Percentiles rank a stretch among this genome's conserved stretches.
These are phyloP conservation scores for Carex parvula DNA, from an alignment of 176 grass and related monocot genomes.

Conservation along the genomic window DNA sequence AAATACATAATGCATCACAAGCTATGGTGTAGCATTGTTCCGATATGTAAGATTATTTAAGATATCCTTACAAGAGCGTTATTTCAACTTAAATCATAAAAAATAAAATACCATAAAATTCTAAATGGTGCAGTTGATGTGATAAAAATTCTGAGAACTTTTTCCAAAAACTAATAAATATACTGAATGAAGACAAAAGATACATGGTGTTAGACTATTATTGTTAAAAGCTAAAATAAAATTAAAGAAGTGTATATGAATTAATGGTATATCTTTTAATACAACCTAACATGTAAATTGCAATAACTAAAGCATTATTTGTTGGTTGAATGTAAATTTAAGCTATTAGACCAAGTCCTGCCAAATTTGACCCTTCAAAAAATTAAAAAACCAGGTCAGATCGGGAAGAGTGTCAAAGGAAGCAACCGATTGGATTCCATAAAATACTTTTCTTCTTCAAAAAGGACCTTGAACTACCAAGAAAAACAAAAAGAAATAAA, in stretches of 20 bases:
- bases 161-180: background rate
- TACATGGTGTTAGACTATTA: background rate
- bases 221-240: background rate
- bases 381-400: background rate
- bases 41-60: background rate
- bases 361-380: background rate
- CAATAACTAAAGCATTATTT: background rate
- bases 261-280: background rate
- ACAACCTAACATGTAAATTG: background rate
- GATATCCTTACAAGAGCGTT: background rate
- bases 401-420: constrained; percentile 27
- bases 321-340: background rate
- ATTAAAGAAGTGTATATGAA: background rate
- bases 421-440: constrained; percentile 24
- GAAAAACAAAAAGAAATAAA: background rate
- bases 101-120: background rate
- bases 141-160: background rate
- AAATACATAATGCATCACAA: background rate
- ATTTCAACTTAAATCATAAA: background rate
- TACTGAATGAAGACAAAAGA: background rate
- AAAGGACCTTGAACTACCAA: constrained; percentile 18
- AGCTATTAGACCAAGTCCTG: background rate
- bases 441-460: constrained; percentile 19
- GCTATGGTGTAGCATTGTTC: background rate
- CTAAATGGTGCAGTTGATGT: background rate